Evolutionary conservation across 73 alveolate genomes (phyloP).

Genomic region (Tetrahymena borealis): DNA sequence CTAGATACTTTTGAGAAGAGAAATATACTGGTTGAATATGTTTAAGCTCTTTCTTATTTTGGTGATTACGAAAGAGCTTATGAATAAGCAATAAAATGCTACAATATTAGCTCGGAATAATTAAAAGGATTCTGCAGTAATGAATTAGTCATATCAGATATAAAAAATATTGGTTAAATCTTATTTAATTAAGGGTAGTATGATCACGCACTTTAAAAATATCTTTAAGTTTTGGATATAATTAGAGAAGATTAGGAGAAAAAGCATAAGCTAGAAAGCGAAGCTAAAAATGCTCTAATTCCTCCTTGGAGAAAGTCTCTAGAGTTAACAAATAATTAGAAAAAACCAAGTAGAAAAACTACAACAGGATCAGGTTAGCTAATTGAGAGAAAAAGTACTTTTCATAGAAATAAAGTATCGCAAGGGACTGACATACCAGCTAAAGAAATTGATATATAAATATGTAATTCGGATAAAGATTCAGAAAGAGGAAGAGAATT

Average conservation of each 20-base stretch:
- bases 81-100: neutral
- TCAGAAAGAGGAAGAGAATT: neutral
- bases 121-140: neutral
- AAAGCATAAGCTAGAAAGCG: neutral
- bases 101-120: neutral
- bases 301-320: neutral
- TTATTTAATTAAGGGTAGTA: neutral
- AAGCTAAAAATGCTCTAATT: neutral
- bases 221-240: neutral
- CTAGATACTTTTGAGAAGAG: neutral
- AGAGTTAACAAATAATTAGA: neutral
- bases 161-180: neutral
- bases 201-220: neutral
- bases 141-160: neutral
- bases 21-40: neutral
- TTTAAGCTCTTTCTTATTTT: neutral
- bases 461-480: neutral
- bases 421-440: neutral
- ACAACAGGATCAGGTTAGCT: neutral
- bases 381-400: neutral
- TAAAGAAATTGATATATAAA: neutral
- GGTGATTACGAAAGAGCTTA: neutral
- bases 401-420: neutral
- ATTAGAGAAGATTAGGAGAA: neutral
- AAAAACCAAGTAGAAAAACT: neutral